Evolutionary conservation across 2,329 filamentous ascomycete genomes (phyloP), one percentile per base, ranked within the genome.

Genomic region (Xylaria polymorpha): DNA sequence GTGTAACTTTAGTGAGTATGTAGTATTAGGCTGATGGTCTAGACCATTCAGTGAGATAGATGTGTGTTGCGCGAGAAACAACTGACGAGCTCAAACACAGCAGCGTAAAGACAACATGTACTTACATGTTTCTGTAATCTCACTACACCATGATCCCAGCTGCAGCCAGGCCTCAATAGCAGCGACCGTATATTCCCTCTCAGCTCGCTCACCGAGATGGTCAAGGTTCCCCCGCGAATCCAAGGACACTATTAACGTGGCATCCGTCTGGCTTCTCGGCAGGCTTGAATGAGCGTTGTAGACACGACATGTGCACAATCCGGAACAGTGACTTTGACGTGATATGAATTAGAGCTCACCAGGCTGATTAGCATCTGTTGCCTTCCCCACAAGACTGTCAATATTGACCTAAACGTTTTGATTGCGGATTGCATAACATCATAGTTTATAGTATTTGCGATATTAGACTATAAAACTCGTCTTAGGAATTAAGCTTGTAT

Each of bases 121-220:
- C 1, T 3, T 10, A 15, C 12, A 48, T 25, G 20, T 14, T 10
- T 4, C 14, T 10, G 12, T 41, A 9, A 41, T 41, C 9, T 9
- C 37, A 10, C 37, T 4, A 41, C 1, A 41, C 37, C 12, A 41
- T 1, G 10, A 10, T 20, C 43, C 3, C n/a, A 46, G n/a, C 18
- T 10, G 43, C 10, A 20, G n/a, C 20, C 20, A 22, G 14, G 20
- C 18, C n/a, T 46, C 43, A 18, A n/a, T 12, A 2, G 43, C 4
- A 46, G 18, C 20, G 37, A 10, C 37, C 12, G 43, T 12, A 29
- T 50, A 2, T 8, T 29, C 25, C 10, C 15, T 3, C 25, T 53
- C 48, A 18, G 14, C 25, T 53, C 48, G 48, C 48, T 53, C 48
- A 29, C 25, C 48, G 48, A 48, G 48, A 53, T n/a, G 14, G 22